Conservation (phyloP, 202 grass and related monocot genomes). For the Musa balbisiana region DNA sequence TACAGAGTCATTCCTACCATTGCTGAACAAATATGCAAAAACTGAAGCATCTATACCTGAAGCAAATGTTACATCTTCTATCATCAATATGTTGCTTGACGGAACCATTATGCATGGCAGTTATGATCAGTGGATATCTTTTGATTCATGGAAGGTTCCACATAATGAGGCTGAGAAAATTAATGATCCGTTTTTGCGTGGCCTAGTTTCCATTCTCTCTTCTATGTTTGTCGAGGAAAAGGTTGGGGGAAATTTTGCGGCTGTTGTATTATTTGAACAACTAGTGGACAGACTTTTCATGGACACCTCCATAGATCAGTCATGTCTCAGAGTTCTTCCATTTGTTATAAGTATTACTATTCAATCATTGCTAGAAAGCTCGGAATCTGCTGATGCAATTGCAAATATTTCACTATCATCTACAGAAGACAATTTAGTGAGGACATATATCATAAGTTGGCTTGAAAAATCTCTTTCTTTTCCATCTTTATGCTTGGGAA, state of each 20-base stretch:
- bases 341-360: constrained; percentile 56
- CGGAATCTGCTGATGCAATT: constrained; percentile 24
- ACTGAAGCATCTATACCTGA: constrained; percentile 29
- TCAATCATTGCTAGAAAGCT: constrained; percentile 39
- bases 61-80: constrained; percentile 28
- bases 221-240: constrained; percentile 38
- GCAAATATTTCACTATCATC: constrained; percentile 5
- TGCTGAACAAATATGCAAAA: constrained; percentile 55
- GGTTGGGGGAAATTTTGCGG: constrained; percentile 46
- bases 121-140: constrained; percentile 54
- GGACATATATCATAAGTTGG: constrained; percentile 64
- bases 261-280: constrained; percentile 51
- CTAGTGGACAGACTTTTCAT: constrained; percentile 42
- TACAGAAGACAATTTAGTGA: constrained; percentile 32
- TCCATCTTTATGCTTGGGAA: constrained; percentile 32
- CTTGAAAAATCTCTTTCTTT: constrained; percentile 63
- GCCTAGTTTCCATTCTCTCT: constrained; percentile 59
- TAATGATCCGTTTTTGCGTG: constrained; percentile 57
- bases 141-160: constrained; percentile 69
- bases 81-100: constrained; percentile 58
- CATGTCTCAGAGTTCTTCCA: constrained; percentile 53
- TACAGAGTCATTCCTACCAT: constrained; percentile 55
- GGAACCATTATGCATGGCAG: constrained; percentile 42
- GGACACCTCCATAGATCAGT: constrained; percentile 33
- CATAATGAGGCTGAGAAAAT: constrained; percentile 66